These are phyloP conservation scores for Alternaria arborescens DNA, from an alignment of 2,329 filamentous ascomycete species.

Conservation along the genomic window DNA sequence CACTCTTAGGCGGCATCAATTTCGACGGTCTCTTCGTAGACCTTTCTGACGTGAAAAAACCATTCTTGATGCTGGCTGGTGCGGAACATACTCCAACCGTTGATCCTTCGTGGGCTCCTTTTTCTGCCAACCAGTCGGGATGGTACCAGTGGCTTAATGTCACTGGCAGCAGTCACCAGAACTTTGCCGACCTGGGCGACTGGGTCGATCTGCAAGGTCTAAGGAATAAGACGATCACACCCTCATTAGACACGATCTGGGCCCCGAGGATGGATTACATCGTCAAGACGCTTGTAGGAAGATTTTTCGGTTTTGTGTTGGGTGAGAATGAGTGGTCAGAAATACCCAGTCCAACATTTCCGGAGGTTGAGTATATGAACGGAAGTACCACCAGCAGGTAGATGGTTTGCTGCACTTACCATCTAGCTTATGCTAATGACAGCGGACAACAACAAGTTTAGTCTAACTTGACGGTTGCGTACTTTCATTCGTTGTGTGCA, in stretches of 20 bases:
- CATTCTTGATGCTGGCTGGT: conserved; percentile 29
- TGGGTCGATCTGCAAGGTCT: conserved; percentile 35
- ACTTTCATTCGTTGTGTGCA: no score
- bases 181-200: conserved; percentile 32
- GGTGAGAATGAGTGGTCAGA: conserved; percentile 15
- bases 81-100: conserved; percentile 22
- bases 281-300: conserved; percentile 19
- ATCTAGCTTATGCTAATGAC: no score
- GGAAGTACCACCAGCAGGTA: neutral
- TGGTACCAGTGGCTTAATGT: conserved; percentile 35
- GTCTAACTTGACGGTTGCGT: no score
- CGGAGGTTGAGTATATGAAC: neutral
- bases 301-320: conserved; percentile 27
- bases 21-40: conserved; percentile 21
- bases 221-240: conserved; percentile 21
- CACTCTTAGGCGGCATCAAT: conserved; percentile 8
- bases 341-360: neutral
- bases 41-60: conserved; percentile 24
- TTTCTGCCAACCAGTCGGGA: conserved; percentile 29
- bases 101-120: conserved; percentile 30
- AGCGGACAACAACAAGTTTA: no score
- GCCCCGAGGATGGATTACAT: conserved; percentile 29
- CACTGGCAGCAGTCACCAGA: conserved; percentile 26
- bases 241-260: conserved; percentile 24
- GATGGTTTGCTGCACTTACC: neutral